Conservation (phyloP, 2,329 filamentous ascomycete genomes). For the Cladophialophora psammophila region DNA sequence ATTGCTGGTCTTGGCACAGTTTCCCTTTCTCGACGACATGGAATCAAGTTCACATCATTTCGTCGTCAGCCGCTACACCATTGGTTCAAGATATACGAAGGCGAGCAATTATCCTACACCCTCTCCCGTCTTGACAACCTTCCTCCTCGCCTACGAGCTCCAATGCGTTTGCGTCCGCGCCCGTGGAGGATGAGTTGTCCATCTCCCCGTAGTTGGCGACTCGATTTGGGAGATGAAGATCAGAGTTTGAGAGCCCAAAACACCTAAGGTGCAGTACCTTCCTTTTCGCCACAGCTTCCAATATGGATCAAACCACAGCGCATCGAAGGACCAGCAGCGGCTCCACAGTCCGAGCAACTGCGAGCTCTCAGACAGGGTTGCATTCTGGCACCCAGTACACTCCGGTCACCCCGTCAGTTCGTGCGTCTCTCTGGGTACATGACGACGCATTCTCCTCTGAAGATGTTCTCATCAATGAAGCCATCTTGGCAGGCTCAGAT, state of each 20-base stretch:
- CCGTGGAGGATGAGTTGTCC: conserved; percentile 5
- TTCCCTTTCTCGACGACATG: background rate
- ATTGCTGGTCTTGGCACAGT: background rate
- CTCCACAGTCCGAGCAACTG: conserved; percentile 32
- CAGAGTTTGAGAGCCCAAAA: background rate
- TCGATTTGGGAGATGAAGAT: background rate
- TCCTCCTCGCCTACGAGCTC: background rate
- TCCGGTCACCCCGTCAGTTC: conserved; percentile 21
- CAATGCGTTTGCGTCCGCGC: background rate
- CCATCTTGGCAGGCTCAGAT: conserved; percentile 64
- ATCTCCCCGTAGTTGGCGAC: conserved; percentile 5
- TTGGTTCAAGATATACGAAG: background rate
- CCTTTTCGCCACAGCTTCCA: background rate
- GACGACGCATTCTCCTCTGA: conserved; percentile 80
- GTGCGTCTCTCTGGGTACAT: conserved; percentile 59
- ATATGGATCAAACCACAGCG: conserved; percentile 3
- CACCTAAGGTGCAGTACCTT: background rate
- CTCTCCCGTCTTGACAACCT: background rate
- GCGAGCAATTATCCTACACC: background rate
- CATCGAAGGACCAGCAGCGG: conserved; percentile 36
- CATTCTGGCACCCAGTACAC: background rate
- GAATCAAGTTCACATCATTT: background rate
- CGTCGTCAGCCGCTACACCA: background rate
- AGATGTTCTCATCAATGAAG: conserved; percentile 70
- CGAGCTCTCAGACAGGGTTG: conserved; percentile 15